A percentile compares a stretch with the other conserved stretches of the same genome.
Conservation (phyloP, 192 early-diverging fungal genomes). For the Paraglomus brasilianum region DNA sequence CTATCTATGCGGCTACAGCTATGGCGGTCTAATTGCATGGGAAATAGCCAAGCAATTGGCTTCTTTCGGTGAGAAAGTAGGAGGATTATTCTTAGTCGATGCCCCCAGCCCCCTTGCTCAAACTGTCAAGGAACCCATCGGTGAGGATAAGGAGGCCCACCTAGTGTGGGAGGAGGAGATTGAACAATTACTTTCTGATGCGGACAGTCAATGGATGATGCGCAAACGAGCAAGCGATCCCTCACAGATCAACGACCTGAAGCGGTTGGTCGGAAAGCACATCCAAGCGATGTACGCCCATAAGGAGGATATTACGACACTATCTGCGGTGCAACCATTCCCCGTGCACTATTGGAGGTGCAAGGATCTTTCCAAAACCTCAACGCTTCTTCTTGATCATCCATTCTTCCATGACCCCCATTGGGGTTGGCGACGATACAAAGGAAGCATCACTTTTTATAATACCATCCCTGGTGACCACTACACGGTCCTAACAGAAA, state of each 20-base stretch:
- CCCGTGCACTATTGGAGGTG: slow-evolving; percentile 21
- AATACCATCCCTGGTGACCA: not conserved
- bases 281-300: slow-evolving; percentile 14
- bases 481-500: slow-evolving; percentile 7
- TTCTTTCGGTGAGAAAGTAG: slow-evolving; percentile 9
- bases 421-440: slow-evolving; percentile 23
- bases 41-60: slow-evolving; percentile 24
- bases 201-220: slow-evolving; percentile 28
- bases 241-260: not conserved
- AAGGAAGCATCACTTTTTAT: slow-evolving; percentile 7
- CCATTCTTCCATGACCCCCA: slow-evolving; percentile 10
- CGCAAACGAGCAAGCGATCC: not conserved
- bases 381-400: slow-evolving; percentile 21
- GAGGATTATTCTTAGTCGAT: slow-evolving; percentile 27
- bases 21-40: slow-evolving; percentile 30
- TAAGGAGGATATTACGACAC: slow-evolving; percentile 2
- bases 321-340: not conserved
- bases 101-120: slow-evolving; percentile 10
- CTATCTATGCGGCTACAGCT: slow-evolving; percentile 29
- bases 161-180: slow-evolving; percentile 15
- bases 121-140: not conserved
- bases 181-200: slow-evolving; percentile 24
- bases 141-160: slow-evolving; percentile 4
- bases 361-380: slow-evolving; percentile 23
- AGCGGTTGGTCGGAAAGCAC: not conserved